Evolutionary conservation across 495 filamentous ascomycete genomes (phyloP), one percentile per base, ranked within the genome.

Genomic region (Lepraria neglecta): DNA sequence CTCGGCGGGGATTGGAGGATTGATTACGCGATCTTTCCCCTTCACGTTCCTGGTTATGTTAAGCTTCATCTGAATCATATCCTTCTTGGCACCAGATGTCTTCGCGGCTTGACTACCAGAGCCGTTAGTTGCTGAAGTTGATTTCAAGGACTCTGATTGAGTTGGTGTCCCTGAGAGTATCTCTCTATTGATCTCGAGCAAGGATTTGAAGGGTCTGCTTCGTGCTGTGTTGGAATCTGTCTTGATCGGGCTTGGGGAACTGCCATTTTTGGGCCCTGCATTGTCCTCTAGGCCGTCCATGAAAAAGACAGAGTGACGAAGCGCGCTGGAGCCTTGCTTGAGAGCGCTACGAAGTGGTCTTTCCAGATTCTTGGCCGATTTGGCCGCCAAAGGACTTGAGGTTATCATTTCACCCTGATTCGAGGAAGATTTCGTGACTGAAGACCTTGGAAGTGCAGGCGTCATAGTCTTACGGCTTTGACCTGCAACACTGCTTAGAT

Each of bases 51-150:
- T 47, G 14, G 44, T 58, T 3, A 65, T 47, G 6, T 68, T 65
- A 4, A 68, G 64, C 48, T 55, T 68, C 11, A 60, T 63, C 52
- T 68, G 66, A 7, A 58, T 15, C 48, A 65, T 68, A 30, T 48
- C 48, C 10, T 53, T 60, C 11, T 53, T 60, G 27, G 24, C 40
- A 17, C 47, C 12, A 24, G 17, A 19, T 45, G 17, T 38, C 10
- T 53, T 60, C 6, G 60, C 42, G n/a, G 44, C 33, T 57, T 56
- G 31, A 24, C 33, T 58, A 48, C 40, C 33, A 7, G 45, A 7
- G 50, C 28, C 33, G 17, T 54, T 61, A 28, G 12, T 31, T 19
- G 62, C 24, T 10, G 30, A 33, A 10, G 42, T 6, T 14, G n/a
- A 27, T 33, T 52, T 48, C 12, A n/a, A 9, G 15, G 56, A 15